Evolutionary conservation across 768 basidiomycete genomes (phyloP).

Genomic region (Amanita pallidorosea): DNA sequence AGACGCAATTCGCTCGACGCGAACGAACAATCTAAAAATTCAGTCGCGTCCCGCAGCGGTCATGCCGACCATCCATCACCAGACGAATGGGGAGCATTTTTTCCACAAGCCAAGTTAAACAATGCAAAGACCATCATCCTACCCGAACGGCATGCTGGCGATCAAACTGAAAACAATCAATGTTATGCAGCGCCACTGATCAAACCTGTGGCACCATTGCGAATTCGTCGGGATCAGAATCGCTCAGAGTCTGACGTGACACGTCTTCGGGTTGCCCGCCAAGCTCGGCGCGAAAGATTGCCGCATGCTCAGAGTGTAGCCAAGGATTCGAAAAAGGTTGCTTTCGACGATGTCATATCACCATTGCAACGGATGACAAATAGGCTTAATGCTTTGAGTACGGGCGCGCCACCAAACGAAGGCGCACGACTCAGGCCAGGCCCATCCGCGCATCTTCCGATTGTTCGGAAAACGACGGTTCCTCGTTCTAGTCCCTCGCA

Average conservation of each 20-base stretch:
- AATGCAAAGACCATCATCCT: neutral
- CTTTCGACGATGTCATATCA: constrained; percentile 1
- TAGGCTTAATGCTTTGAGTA: neutral
- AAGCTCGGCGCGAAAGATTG: neutral
- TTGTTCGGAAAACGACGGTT: neutral
- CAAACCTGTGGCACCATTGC: neutral
- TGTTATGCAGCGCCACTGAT: neutral
- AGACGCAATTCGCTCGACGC: neutral
- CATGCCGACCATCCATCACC: neutral
- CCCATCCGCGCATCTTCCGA: neutral
- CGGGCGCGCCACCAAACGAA: neutral
- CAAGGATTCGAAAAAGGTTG: neutral
- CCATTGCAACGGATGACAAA: constrained; percentile 5
- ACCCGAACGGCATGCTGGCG: no score
- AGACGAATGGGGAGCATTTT: neutral
- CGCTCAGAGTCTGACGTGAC: neutral
- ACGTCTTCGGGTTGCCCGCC: neutral
- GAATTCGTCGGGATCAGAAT: neutral
- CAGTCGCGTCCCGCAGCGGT: no score
- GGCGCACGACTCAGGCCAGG: constrained; percentile 3
- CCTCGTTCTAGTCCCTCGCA: neutral
- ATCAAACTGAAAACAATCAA: neutral
- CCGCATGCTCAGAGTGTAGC: neutral
- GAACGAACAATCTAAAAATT: neutral
- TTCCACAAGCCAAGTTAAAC: neutral